Percentiles rank a stretch among this genome's conserved stretches.
phyloP scores from a whole-genome alignment of 441 rosid species.

The Iberis amara region DNA sequence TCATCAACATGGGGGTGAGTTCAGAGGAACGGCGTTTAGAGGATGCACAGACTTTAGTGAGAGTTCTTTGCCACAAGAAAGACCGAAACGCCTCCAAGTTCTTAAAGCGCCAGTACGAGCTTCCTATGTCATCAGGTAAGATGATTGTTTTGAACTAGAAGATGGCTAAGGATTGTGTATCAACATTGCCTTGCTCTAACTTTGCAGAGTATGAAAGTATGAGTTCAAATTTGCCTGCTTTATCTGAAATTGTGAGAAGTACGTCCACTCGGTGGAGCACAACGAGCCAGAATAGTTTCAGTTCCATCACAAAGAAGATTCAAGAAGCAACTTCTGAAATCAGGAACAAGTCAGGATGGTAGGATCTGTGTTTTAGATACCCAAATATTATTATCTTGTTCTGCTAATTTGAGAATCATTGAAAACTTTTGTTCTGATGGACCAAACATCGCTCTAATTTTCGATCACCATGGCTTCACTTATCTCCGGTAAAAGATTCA shows the following conservation, averaged over 20 bases:
- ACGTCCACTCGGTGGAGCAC: conserved; percentile 65
- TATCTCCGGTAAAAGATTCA: conserved; percentile 25
- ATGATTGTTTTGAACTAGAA: conserved; percentile 17
- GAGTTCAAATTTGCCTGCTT: conserved; percentile 44
- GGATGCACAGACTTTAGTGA: conserved; percentile 72
- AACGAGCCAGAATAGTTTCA: conserved; percentile 56
- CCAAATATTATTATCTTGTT: conserved; percentile 3
- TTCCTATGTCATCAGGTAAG: conserved; percentile 95
- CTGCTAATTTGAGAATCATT: conserved; percentile 1
- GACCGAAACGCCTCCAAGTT: conserved; percentile 85
- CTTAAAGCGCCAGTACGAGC: conserved; percentile 75
- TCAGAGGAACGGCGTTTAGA: conserved; percentile 45
- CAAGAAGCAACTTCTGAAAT: conserved; percentile 81
- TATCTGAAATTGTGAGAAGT: conserved; percentile 67
- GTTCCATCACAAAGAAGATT: conserved; percentile 67
- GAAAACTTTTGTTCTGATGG: not conserved
- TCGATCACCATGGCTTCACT: not conserved
- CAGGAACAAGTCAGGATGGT: conserved; percentile 58
- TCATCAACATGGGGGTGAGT: conserved; percentile 60
- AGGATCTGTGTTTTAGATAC: conserved; percentile 9
- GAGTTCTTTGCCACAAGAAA: conserved; percentile 95
- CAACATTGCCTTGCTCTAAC: conserved; percentile 13
- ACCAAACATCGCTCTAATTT: conserved; percentile 1
- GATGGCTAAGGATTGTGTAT: not conserved
- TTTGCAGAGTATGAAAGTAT: conserved; percentile 69